Conservation (phyloP, 768 basidiomycete genomes). For the Lentinula detonsa region DNA sequence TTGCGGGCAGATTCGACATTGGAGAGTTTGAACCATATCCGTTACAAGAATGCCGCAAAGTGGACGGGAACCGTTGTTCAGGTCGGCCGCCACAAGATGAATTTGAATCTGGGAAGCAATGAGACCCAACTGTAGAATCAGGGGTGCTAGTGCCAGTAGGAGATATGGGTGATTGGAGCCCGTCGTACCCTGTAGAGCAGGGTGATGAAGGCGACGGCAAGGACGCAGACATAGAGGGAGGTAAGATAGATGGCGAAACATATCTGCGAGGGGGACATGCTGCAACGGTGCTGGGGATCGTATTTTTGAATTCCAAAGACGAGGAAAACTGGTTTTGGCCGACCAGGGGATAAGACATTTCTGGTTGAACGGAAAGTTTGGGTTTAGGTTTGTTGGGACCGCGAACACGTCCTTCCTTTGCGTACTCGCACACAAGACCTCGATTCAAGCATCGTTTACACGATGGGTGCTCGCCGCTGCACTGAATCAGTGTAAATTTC, state of each 20-base stretch:
- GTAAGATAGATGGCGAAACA: background rate
- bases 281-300: background rate
- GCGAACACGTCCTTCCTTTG: slow-evolving; percentile 56
- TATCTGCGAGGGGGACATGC: background rate
- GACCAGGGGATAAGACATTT: background rate
- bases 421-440: slow-evolving; percentile 60
- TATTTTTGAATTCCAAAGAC: background rate
- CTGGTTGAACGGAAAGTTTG: background rate
- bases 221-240: background rate
- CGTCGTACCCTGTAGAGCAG: background rate
- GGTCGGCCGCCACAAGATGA: background rate
- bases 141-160: background rate
- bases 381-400: slow-evolving; percentile 22
- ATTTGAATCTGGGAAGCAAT: background rate
- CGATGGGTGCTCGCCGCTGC: slow-evolving; percentile 63
- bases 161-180: background rate
- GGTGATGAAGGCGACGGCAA: background rate
- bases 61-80: background rate
- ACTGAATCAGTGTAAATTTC: slow-evolving; percentile 29
- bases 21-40: background rate
- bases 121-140: background rate
- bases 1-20: background rate
- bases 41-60: background rate
- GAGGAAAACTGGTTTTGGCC: background rate
- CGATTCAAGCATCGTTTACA: slow-evolving; percentile 61